Evolutionary conservation across 1,284 basidiomycete species (phyloP).

Genomic region (Melampsora americana): DNA sequence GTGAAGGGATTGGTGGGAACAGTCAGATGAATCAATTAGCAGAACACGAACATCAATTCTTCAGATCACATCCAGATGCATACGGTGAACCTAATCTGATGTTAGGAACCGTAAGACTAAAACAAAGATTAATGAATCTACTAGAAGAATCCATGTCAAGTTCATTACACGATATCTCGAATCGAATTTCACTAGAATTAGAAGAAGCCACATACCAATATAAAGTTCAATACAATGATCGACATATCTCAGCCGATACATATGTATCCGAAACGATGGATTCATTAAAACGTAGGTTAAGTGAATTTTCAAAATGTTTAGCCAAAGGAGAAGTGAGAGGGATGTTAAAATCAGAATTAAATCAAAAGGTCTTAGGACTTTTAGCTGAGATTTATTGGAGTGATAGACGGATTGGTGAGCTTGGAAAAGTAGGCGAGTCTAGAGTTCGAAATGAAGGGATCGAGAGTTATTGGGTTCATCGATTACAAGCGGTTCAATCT

Average conservation of each 20-base stretch:
- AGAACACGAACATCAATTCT: slow-evolving; percentile 76
- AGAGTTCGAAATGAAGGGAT: slow-evolving; percentile 66
- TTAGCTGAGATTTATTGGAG: slow-evolving; percentile 96
- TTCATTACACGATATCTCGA: slow-evolving; percentile 88
- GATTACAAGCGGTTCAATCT: slow-evolving; percentile 85
- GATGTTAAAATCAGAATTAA: slow-evolving; percentile 84
- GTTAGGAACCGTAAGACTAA: slow-evolving; percentile 84
- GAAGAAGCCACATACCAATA: slow-evolving; percentile 97
- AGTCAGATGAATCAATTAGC: slow-evolving; percentile 3
- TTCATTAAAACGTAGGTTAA: slow-evolving; percentile 83
- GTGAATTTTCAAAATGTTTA: slow-evolving; percentile 78
- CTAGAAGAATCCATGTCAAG: slow-evolving; percentile 95
- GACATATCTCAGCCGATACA: slow-evolving; percentile 86
- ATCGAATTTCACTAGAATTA: slow-evolving; percentile 91
- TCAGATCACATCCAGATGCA: slow-evolving; percentile 67
- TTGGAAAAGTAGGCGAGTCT: slow-evolving; percentile 64
- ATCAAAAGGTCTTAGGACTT: slow-evolving; percentile 94
- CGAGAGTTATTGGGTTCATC: slow-evolving; percentile 91
- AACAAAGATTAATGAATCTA: slow-evolving; percentile 87
- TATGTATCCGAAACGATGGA: slow-evolving; percentile 98
- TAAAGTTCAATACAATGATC: slow-evolving; percentile 99
- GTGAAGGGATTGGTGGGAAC: slow-evolving; percentile 20
- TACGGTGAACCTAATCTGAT: slow-evolving; percentile 67
- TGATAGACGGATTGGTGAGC: slow-evolving; percentile 76
- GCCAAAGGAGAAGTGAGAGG: slow-evolving; percentile 81